A percentile compares a stretch with the other conserved stretches of the same genome.
Evolutionary conservation across 2,329 filamentous ascomycete species (phyloP).

Genomic region (Helminthosporium solani): DNA sequence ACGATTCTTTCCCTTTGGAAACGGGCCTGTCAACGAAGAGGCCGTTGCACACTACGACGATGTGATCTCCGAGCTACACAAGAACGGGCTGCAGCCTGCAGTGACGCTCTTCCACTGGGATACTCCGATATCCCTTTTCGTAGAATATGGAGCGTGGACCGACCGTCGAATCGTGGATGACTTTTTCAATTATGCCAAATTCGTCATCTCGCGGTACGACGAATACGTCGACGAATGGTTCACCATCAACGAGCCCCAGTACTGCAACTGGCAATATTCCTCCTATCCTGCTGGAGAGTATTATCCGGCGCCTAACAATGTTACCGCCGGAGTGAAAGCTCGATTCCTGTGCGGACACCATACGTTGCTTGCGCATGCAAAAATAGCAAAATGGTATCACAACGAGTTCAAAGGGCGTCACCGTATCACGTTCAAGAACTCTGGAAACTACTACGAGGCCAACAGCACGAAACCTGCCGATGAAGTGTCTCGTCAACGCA

Average conservation of each 20-base stretch:
- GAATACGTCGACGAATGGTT: conserved; percentile 45
- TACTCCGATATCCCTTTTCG: conserved; percentile 45
- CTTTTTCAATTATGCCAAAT: conserved; percentile 47
- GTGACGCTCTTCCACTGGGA: conserved; percentile 48
- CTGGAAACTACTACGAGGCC: conserved; percentile 45
- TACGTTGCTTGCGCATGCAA: conserved; percentile 46
- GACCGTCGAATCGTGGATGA: conserved; percentile 44
- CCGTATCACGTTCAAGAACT: conserved; percentile 48
- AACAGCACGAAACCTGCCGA: conserved; percentile 41
- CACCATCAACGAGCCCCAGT: conserved; percentile 47
- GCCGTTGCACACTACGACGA: conserved; percentile 44
- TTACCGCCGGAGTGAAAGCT: conserved; percentile 44
- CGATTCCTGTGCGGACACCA: conserved; percentile 49
- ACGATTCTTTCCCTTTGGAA: conserved; percentile 42
- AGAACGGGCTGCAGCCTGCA: conserved; percentile 37
- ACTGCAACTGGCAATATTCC: conserved; percentile 53
- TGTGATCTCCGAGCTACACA: conserved; percentile 40
- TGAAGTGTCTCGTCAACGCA: conserved; percentile 40
- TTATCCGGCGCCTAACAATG: conserved; percentile 48
- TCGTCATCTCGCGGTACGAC: conserved; percentile 45
- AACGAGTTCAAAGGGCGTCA: conserved; percentile 47
- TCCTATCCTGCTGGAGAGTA: conserved; percentile 48
- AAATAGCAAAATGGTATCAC: conserved; percentile 49
- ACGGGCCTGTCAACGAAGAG: conserved; percentile 39
- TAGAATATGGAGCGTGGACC: conserved; percentile 46